Percentiles rank a stretch among this genome's conserved stretches.
Evolutionary conservation across 148 eudicot species (phyloP).

Genomic region (Tetragonia tetragonoides): DNA sequence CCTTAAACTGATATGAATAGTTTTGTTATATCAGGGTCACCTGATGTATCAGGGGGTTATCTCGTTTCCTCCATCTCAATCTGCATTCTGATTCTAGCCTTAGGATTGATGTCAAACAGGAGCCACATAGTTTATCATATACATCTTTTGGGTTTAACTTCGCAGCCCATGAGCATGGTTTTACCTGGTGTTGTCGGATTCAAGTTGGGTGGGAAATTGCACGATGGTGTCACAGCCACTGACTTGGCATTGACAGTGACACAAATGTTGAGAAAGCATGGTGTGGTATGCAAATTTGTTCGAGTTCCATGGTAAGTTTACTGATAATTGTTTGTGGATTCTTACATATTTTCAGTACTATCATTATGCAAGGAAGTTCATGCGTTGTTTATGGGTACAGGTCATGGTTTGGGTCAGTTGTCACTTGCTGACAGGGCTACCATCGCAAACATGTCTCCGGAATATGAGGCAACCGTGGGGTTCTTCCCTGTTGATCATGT

Average conservation of each 20-base stretch:
- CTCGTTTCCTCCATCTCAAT: neutral
- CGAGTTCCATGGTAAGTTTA: constrained; percentile 77
- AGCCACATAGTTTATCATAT: neutral
- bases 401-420: constrained; percentile 72
- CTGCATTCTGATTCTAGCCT: neutral
- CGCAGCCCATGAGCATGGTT: constrained; percentile 99
- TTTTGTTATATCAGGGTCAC: neutral
- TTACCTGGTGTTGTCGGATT: constrained; percentile 98
- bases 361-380: neutral
- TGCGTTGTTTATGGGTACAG: constrained; percentile 31
- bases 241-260: constrained; percentile 98
- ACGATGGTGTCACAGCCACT: constrained; percentile 93
- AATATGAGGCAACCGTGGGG: constrained; percentile 98
- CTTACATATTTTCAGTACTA: constrained; percentile 1
- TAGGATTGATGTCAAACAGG: neutral
- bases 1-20: neutral
- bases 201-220: constrained; percentile 76
- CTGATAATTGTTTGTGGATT: neutral
- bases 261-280: constrained; percentile 97
- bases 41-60: neutral
- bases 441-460: constrained; percentile 98
- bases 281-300: constrained; percentile 97
- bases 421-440: constrained; percentile 96
- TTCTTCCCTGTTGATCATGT: constrained; percentile 97
- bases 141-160: constrained; percentile 23